Conservation (phyloP, 805 yeast genomes). For the Monosporozyma aquatica region DNA sequence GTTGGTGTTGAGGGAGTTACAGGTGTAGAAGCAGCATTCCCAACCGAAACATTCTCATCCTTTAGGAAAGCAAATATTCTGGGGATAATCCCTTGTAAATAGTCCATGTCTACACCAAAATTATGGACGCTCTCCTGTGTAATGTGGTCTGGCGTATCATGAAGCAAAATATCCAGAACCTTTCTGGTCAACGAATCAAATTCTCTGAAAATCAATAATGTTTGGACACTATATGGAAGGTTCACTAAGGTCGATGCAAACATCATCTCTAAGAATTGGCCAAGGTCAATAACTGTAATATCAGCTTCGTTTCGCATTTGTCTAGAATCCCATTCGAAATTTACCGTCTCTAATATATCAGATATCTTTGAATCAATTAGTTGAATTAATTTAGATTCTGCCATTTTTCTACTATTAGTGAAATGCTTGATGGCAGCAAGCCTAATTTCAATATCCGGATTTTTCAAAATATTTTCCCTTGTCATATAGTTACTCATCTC, state of each 20-base stretch:
- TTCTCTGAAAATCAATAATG: conserved; percentile 74
- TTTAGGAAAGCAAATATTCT: conserved; percentile 29
- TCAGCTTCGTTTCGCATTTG: conserved; percentile 52
- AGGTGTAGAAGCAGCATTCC: conserved; percentile 17
- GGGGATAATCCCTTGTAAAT: conserved; percentile 48
- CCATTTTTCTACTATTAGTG: conserved; percentile 50
- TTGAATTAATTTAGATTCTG: conserved; percentile 74
- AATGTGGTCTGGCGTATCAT: conserved; percentile 41
- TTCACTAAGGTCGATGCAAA: conserved; percentile 77
- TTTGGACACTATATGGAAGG: conserved; percentile 67
- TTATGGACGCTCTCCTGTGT: conserved; percentile 57
- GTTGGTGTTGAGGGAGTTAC: conserved; percentile 20
- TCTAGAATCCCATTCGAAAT: conserved; percentile 71
- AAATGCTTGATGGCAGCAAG: conserved; percentile 49
- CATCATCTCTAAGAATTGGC: conserved; percentile 74
- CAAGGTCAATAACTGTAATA: conserved; percentile 69
- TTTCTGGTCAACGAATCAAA: conserved; percentile 75
- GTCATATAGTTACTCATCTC: conserved; percentile 45
- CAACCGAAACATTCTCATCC: background rate
- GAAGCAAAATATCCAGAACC: conserved; percentile 50
- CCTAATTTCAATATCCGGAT: conserved; percentile 35
- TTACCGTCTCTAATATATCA: conserved; percentile 74
- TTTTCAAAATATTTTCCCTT: conserved; percentile 28
- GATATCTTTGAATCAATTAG: conserved; percentile 74
- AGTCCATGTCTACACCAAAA: conserved; percentile 71